These are phyloP conservation scores for Theobroma grandiflorum DNA, from an alignment of 441 rosid genomes.

Conservation along the genomic window DNA sequence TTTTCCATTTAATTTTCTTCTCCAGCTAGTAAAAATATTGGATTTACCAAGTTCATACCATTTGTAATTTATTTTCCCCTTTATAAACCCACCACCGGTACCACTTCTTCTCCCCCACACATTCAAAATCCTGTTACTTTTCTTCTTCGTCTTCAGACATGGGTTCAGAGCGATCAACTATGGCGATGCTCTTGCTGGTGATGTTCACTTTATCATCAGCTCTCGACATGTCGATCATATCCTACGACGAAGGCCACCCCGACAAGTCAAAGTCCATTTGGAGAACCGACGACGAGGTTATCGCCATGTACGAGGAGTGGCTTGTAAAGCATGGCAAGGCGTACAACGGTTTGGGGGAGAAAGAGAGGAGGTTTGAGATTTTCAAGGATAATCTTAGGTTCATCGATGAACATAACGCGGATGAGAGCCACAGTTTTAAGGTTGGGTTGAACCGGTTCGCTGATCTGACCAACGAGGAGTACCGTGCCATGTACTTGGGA, in stretches of 20 bases:
- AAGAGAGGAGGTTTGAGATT: conserved; percentile 72
- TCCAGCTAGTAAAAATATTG: neutral
- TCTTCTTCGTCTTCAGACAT: conserved; percentile 27
- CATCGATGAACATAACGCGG: conserved; percentile 76
- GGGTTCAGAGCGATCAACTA: conserved; percentile 45
- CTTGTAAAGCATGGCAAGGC: conserved; percentile 69
- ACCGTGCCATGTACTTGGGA: conserved; percentile 71
- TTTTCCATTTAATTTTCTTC: conserved; percentile 4
- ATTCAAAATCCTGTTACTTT: neutral
- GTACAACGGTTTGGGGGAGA: conserved; percentile 75
- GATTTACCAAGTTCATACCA: neutral
- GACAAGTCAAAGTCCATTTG: conserved; percentile 32
- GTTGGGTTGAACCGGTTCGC: conserved; percentile 88
- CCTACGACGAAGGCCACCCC: conserved; percentile 66
- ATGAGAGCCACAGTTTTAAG: conserved; percentile 59
- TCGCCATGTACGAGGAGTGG: conserved; percentile 78
- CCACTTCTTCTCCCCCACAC: neutral
- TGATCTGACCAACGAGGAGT: conserved; percentile 93
- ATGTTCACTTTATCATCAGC: conserved; percentile 60
- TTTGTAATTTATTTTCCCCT: conserved; percentile 4
- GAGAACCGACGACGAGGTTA: conserved; percentile 79
- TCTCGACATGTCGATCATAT: conserved; percentile 77
- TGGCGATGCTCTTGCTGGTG: conserved; percentile 45
- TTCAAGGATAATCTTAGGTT: conserved; percentile 84
- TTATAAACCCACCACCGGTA: conserved; percentile 36